These are phyloP conservation scores for Tetrahymena elliotti DNA, from an alignment of 73 alveolate genomes.

Conservation along the genomic window DNA sequence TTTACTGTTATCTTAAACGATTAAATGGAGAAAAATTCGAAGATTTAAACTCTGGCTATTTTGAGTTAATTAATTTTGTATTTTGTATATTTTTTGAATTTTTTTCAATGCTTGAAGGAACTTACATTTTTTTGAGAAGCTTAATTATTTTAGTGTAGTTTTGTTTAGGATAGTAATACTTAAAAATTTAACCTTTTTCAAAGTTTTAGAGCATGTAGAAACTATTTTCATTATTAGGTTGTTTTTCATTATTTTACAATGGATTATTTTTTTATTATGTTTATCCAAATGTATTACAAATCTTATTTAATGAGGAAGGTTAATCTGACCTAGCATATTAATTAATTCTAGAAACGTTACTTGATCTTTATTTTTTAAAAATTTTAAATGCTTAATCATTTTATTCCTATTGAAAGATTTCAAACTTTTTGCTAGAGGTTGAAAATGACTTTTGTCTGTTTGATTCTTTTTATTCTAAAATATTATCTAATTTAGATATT, in stretches of 20 bases:
- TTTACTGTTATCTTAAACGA: too few relatives aligned
- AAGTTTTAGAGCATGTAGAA: not conserved
- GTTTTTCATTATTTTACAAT: not conserved
- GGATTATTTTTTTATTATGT: not conserved
- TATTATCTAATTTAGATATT: not conserved
- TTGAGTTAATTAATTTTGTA: too few relatives aligned
- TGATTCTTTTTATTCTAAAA: not conserved
- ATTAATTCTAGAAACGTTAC: too few relatives aligned
- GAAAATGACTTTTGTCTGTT: not conserved
- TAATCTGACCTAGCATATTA: not conserved
- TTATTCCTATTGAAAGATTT: not conserved
- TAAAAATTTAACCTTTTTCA: not conserved
- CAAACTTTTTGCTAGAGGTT: not conserved
- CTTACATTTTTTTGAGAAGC: not conserved
- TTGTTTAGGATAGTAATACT: not conserved
- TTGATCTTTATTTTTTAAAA: not conserved
- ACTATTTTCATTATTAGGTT: not conserved
- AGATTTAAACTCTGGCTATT: not conserved
- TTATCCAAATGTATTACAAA: not conserved
- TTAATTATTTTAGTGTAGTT: not conserved
- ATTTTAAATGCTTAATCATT: not conserved
- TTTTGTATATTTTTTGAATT: not conserved
- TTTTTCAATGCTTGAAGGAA: not conserved
- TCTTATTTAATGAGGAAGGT: not conserved
- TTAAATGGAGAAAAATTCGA: not conserved